Conservation (phyloP, 306 rosid species). For the Calophaca sinica region DNA sequence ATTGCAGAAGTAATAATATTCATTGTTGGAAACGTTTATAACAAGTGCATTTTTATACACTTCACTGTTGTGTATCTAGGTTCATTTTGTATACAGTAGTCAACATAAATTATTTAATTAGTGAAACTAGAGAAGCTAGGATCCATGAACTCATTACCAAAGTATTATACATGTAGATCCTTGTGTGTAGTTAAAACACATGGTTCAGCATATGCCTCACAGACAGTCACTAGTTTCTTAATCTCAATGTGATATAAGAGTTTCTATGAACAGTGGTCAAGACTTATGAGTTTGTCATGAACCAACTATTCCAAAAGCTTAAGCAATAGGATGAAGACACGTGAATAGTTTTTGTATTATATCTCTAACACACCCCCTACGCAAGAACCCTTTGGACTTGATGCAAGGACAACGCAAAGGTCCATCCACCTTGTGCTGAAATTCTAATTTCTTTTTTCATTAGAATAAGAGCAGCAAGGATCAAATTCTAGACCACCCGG, state of each 20-base stretch:
- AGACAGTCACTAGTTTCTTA: no score
- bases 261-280: not conserved
- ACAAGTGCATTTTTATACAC: constrained; percentile 1
- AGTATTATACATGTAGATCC: no score
- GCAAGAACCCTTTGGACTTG: not conserved
- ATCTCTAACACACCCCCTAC: not conserved
- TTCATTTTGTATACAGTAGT: not conserved
- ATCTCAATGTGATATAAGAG: not conserved
- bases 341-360: not conserved
- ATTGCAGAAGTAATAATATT: constrained; percentile 1
- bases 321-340: not conserved
- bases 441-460: not conserved
- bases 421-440: not conserved
- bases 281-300: not conserved
- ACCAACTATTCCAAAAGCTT: constrained; percentile 8
- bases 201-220: no score
- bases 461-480: not conserved
- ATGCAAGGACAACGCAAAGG: not conserved
- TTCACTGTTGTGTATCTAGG: not conserved
- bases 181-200: constrained; percentile 11
- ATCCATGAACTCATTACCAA: not conserved
- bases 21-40: constrained; percentile 1
- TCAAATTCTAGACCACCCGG: not conserved
- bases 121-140: not conserved
- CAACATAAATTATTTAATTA: not conserved